phyloP scores from a whole-genome alignment of 148 eudicot genomes.

The Heliamphora exappendiculata region DNA sequence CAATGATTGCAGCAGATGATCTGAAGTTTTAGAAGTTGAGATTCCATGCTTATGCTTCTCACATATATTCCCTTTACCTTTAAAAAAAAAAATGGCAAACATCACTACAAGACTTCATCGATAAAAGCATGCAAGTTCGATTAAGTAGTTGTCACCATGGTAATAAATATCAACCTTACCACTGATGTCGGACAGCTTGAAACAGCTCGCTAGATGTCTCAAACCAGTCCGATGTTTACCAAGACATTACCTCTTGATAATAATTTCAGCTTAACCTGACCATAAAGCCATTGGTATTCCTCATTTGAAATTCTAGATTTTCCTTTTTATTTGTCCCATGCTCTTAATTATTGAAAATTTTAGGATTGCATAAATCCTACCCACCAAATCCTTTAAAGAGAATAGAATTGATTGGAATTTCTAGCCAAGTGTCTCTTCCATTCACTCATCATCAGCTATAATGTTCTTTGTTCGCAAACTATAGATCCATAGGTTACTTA shows the following conservation, averaged over 20 bases:
- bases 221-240: background rate
- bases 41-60: no score
- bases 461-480: background rate
- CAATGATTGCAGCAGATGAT: no score
- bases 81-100: no score
- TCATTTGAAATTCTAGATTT: background rate
- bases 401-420: background rate
- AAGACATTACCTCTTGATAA: background rate
- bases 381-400: background rate
- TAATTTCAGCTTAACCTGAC: background rate
- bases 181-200: background rate
- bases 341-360: background rate
- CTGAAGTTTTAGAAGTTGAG: no score
- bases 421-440: background rate
- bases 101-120: no score
- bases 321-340: background rate
- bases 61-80: no score
- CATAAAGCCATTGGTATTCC: background rate
- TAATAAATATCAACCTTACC: background rate
- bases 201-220: background rate
- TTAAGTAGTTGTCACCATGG: no score
- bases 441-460: background rate
- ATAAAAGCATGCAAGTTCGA: no score
- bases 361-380: background rate
- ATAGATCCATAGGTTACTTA: background rate